Evolutionary conservation across 1,284 basidiomycete species (phyloP), one percentile per base, ranked within the genome.

Genomic region (Pyrrhoderma noxium): DNA sequence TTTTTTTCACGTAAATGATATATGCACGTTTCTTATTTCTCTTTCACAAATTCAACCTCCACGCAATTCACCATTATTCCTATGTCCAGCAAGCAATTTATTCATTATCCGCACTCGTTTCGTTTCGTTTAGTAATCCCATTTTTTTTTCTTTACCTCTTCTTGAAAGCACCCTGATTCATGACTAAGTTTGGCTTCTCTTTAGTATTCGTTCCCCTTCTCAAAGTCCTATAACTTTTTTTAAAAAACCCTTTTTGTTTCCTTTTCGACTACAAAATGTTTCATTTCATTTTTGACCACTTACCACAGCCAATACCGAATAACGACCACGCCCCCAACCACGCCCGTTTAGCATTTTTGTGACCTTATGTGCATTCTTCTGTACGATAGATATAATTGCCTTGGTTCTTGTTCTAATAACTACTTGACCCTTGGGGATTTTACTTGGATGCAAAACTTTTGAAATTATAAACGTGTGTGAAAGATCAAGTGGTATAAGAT

Each of bases 321-420:
- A 16, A 43, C 40, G 22, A 37, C 38, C 43, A 36, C 36, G n/a
- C 36, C 31, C n/a, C 25, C 42, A 18, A 40, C 7, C 44, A 52
- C 44, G 34, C 42, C 44, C 34, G 21, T 21, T 44, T 19, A 25
- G 40, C 42, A 49, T 38, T 45, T 22, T 14, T 49, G 42, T 53
- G 36, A 34, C 49, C 45, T 38, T 46, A 27, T 42, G 52, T 49
- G 43, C 52, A 53, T 49, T 45, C n/a, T n/a, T n/a, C 36, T 53
- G 52, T 53, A 53, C 23, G 35, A 25, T 53, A 53, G 52, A 53
- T n/a, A 48, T 19, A 48, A 48, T n/a, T 48, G 46, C 35, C 37
- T 38, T 38, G 34, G 34, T 41, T 40, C 47, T 16, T 36, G 47
- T 49, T 23, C 18, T 38, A 8, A 46, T 35, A 22, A 16, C 31